These are phyloP conservation scores for Vaccinium myrtillus DNA, from an alignment of 148 eudicot genomes.

Conservation along the genomic window DNA sequence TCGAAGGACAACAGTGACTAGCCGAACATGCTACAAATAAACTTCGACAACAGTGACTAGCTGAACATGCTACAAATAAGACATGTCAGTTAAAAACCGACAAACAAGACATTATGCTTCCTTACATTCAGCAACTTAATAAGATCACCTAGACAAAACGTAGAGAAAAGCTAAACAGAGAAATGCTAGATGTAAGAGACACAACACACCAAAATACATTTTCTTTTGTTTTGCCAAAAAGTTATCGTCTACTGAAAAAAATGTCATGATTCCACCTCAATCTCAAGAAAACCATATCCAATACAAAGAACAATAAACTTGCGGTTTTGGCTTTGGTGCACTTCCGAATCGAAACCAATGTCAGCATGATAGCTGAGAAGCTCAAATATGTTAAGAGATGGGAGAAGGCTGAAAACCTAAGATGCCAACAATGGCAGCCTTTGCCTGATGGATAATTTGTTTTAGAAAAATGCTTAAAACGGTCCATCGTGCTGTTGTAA, in stretches of 20 bases:
- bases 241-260: neutral
- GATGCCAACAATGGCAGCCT: neutral
- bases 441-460: neutral
- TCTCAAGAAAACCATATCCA: neutral
- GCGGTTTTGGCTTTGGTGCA: neutral
- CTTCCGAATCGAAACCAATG: neutral
- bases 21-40: neutral
- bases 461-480: neutral
- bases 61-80: neutral
- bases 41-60: neutral
- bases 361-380: neutral
- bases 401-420: neutral
- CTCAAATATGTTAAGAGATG: neutral
- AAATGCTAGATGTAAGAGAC: neutral
- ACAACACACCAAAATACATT: neutral
- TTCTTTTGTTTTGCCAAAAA: neutral
- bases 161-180: neutral
- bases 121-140: neutral
- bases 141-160: slow-evolving; percentile 2
- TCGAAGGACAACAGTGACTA: neutral
- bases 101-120: neutral
- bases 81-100: neutral
- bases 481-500: neutral
- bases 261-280: neutral
- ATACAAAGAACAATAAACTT: neutral